Evolutionary conservation across 768 basidiomycete genomes (phyloP), one percentile per base, ranked within the genome.

Genomic region (Russula ochroleuca): DNA sequence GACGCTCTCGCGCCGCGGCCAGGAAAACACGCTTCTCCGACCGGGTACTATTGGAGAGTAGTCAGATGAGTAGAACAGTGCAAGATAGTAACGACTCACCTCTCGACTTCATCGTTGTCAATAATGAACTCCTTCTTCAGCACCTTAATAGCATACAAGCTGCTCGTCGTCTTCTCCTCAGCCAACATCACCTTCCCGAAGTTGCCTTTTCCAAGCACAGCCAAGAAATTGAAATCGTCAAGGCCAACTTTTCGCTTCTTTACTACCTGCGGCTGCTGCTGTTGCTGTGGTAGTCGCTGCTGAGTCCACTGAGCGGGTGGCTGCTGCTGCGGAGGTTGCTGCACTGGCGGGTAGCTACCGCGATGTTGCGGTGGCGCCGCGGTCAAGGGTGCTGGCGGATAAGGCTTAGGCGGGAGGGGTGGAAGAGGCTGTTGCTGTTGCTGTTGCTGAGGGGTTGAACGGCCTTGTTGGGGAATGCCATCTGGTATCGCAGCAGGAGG

Each of bases 101-200:
- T 97, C 77, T 98, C 97, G 3, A 99, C 94, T 80, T 98, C 97
- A 75, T 99, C 97, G 66, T 99, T 98, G 74, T 99, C 97, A 70
- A 99, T 98, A 74, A 99, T 98, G 73, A 99, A 98, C 77, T 98
- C 97, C 74, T 99, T 99, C 83, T 99, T 99, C 73, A 99, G 73
- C n/a, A 99, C 97, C 77, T 99, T 99, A 80, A 99, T 98, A n/a
- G 97, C 97, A 73, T 90, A 98, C 61, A 98, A 76, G 56, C 83
- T 85, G 69, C 85, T 92, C 56, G 86, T 83, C 74, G 82, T 86
- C 84, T 99, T 99, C 81, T 99, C 97, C 76, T 99, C 97, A 11
- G 97, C 97, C 63, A 99, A 78, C 97, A 99, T 99, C 76, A 99
- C 97, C 75, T 99, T 99, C 61, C 97, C 97, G 72, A 99, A 99